A percentile compares a stretch with the other conserved stretches of the same genome.
phyloP scores from a whole-genome alignment of 345 rosid species.

The Theobroma cacao region DNA sequence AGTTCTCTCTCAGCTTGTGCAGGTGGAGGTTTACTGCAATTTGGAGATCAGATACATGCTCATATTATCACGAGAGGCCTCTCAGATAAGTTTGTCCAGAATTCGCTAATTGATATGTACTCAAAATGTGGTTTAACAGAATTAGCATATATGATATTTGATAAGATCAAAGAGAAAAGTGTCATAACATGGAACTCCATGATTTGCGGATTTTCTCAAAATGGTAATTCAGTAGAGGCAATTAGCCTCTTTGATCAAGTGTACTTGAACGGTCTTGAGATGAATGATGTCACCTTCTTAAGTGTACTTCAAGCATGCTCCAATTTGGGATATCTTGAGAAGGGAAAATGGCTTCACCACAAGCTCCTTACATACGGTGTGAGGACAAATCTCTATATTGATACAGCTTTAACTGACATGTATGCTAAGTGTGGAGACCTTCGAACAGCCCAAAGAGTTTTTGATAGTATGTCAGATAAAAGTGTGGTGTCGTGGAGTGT shows the following conservation, averaged over 20 bases:
- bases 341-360: conserved; percentile 76
- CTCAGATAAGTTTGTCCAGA: conserved; percentile 53
- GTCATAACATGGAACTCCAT: conserved; percentile 65
- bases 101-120: conserved; percentile 61
- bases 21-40: conserved; percentile 35
- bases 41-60: conserved; percentile 76
- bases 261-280: conserved; percentile 43
- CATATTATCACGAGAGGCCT: conserved; percentile 35
- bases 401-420: conserved; percentile 70
- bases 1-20: conserved; percentile 71
- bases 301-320: conserved; percentile 70
- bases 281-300: conserved; percentile 57
- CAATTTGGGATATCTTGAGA: conserved; percentile 48
- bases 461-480: conserved; percentile 42
- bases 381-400: conserved; percentile 43
- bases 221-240: conserved; percentile 57
- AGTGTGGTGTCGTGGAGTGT: conserved; percentile 77
- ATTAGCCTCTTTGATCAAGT: conserved; percentile 57
- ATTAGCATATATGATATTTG: conserved; percentile 43
- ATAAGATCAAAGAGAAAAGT: conserved; percentile 34
- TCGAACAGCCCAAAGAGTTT: conserved; percentile 43
- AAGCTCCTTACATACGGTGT: conserved; percentile 48
- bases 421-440: conserved; percentile 81
- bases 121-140: conserved; percentile 50
- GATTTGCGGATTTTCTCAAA: conserved; percentile 58